A percentile compares a stretch with the other conserved stretches of the same genome.
These are phyloP conservation scores for Lachnellula cervina DNA, from an alignment of 2,329 filamentous ascomycete species.

Conservation along the genomic window DNA sequence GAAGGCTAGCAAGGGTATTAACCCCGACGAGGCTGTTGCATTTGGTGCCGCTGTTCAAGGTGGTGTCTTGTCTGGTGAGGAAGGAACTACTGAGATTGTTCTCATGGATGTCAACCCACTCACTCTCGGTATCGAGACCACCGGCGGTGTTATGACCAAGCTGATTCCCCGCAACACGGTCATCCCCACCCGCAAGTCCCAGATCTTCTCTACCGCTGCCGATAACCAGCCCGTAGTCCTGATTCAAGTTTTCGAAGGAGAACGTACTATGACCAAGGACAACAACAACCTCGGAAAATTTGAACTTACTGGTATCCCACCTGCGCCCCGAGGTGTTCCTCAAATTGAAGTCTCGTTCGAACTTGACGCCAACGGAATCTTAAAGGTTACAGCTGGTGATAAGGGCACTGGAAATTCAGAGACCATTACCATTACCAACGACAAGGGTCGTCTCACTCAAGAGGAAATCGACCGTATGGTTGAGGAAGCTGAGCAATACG, in stretches of 20 bases:
- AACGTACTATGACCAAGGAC: slow-evolving; percentile 90
- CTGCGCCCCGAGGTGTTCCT: slow-evolving; percentile 90
- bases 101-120: slow-evolving; percentile 98
- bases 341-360: slow-evolving; percentile 99
- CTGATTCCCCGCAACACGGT: slow-evolving; percentile 91
- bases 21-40: slow-evolving; percentile 98
- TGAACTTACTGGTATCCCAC: slow-evolving; percentile 92
- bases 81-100: slow-evolving; percentile 72
- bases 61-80: slow-evolving; percentile 88
- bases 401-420: slow-evolving; percentile 98
- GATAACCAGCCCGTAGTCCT: slow-evolving; percentile 95
- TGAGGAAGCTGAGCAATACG: slow-evolving; percentile 94
- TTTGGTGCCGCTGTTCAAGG: slow-evolving; percentile 97
- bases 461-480: slow-evolving; percentile 99
- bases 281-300: slow-evolving; percentile 98
- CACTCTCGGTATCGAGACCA: slow-evolving; percentile 95
- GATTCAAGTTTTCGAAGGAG: slow-evolving; percentile 94
- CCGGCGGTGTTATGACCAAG: slow-evolving; percentile 96
- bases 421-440: slow-evolving; percentile 98
- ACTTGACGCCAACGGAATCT: slow-evolving; percentile 96
- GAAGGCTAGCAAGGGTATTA: slow-evolving; percentile 98
- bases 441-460: slow-evolving; percentile 93
- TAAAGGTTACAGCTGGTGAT: slow-evolving; percentile 92
- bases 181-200: slow-evolving; percentile 93
- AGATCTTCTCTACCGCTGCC: slow-evolving; percentile 95